Evolutionary conservation across 345 rosid genomes (phyloP).

Genomic region (Mangifera indica): DNA sequence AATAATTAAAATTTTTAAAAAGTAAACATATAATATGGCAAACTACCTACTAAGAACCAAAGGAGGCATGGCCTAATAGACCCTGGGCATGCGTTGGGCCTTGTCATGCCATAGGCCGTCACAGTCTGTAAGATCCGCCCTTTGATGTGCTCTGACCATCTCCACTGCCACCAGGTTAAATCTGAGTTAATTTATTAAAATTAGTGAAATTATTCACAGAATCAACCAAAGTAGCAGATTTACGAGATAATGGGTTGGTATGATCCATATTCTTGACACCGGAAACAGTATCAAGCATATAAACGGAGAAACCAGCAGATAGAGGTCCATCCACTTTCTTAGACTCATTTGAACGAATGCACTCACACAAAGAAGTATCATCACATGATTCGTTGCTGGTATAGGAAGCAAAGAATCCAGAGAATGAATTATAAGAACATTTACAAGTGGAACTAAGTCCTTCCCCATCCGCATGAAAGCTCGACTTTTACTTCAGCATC

Average conservation of each 20-base stretch:
- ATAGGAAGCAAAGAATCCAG: slow-evolving; percentile 71
- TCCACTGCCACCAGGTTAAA: too few species aligned
- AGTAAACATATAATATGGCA: too few species aligned
- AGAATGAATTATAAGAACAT: slow-evolving; percentile 57
- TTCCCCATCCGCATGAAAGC: too few species aligned
- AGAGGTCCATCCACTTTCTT: slow-evolving; percentile 42
- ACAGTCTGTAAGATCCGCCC: too few species aligned
- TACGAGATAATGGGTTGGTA: slow-evolving; percentile 55
- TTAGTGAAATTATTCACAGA: slow-evolving; percentile 46
- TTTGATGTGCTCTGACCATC: too few species aligned
- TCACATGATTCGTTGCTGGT: slow-evolving; percentile 60
- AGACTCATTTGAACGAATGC: slow-evolving; percentile 61
- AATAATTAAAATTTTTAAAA: too few species aligned
- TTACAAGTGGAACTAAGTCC: slow-evolving; percentile 45
- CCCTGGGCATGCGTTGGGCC: too few species aligned
- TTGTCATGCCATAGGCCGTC: too few species aligned
- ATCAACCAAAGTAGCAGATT: slow-evolving; percentile 66
- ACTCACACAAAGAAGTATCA: slow-evolving; percentile 61
- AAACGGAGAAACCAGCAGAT: slow-evolving; percentile 36
- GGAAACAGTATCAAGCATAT: slow-evolving; percentile 33
- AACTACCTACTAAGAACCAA: too few species aligned
- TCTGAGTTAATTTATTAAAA: too few species aligned
- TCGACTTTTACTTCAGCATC: too few species aligned
- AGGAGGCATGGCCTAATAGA: too few species aligned
- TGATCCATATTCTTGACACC: slow-evolving; percentile 36